Conservation (phyloP, 2,329 filamentous ascomycete species). For the Diaporthe aspalathi region DNA sequence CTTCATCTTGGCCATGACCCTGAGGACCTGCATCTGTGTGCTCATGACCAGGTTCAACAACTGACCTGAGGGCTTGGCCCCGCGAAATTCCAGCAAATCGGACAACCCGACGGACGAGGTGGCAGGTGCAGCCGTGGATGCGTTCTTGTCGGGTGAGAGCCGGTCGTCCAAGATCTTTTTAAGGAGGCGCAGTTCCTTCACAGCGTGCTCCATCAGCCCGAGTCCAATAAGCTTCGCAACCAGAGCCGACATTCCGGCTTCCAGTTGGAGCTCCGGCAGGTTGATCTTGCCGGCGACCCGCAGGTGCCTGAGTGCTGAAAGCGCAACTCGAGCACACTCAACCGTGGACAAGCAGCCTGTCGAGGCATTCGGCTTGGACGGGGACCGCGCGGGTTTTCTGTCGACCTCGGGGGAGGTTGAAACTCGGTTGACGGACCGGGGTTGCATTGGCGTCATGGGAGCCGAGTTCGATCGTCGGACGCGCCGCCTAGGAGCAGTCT, state of each 20-base stretch:
- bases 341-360: slow-evolving; percentile 67
- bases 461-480: slow-evolving; percentile 67
- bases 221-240: slow-evolving; percentile 73
- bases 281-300: slow-evolving; percentile 65
- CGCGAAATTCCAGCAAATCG: slow-evolving; percentile 72
- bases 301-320: slow-evolving; percentile 70
- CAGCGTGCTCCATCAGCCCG: slow-evolving; percentile 73
- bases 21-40: slow-evolving; percentile 73
- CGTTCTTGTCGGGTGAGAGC: slow-evolving; percentile 47
- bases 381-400: slow-evolving; percentile 48
- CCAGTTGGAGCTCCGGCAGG: slow-evolving; percentile 74
- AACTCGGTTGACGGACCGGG: slow-evolving; percentile 70
- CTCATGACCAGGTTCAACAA: slow-evolving; percentile 68
- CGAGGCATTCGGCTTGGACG: slow-evolving; percentile 46
- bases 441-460: slow-evolving; percentile 71
- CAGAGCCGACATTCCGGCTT: slow-evolving; percentile 78
- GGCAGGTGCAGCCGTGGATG: slow-evolving; percentile 51
- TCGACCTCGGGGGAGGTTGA: slow-evolving; percentile 62
- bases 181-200: slow-evolving; percentile 75
- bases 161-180: slow-evolving; percentile 70
- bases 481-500: slow-evolving; percentile 53
- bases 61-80: slow-evolving; percentile 52
- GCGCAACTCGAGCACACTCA: slow-evolving; percentile 77
- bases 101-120: slow-evolving; percentile 53
- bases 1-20: slow-evolving; percentile 69